These are phyloP conservation scores for Tricharina praecox DNA, from an alignment of 495 filamentous ascomycete genomes.

Conservation along the genomic window DNA sequence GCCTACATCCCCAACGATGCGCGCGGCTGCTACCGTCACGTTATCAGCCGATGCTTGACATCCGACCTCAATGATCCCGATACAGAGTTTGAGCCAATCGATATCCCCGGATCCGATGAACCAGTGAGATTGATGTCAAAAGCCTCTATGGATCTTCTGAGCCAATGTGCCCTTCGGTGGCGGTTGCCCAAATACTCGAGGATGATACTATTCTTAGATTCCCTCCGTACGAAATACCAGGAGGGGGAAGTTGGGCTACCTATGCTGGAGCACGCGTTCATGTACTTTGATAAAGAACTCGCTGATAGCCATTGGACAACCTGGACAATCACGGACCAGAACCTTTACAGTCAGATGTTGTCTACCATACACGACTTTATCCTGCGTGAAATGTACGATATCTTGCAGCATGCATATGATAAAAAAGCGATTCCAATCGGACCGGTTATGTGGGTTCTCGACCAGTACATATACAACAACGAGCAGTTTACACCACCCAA, in stretches of 20 bases:
- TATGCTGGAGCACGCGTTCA: conserved; percentile 67
- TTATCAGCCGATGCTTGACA: conserved; percentile 34
- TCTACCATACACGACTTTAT: conserved; percentile 62
- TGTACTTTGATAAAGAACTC: conserved; percentile 54
- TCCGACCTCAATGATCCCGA: conserved; percentile 47
- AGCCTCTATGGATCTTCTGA: conserved; percentile 63
- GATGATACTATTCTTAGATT: conserved; percentile 69
- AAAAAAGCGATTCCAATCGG: conserved; percentile 63
- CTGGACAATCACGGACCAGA: conserved; percentile 72
- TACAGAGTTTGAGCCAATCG: conserved; percentile 34
- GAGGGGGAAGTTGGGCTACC: conserved; percentile 68
- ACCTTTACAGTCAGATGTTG: conserved; percentile 57
- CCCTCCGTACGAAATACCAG: conserved; percentile 64
- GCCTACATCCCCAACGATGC: conserved; percentile 82
- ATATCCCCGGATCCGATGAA: conserved; percentile 34
- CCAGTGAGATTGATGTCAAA: conserved; percentile 58
- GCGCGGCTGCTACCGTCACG: conserved; percentile 58
- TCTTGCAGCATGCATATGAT: conserved; percentile 76
- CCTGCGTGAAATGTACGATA: conserved; percentile 71
- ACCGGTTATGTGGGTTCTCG: conserved; percentile 64
- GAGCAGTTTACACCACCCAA: conserved; percentile 56
- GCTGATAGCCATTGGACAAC: conserved; percentile 36
- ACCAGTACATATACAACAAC: conserved; percentile 67
- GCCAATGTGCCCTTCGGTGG: conserved; percentile 77
- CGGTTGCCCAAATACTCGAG: conserved; percentile 71